A percentile compares a stretch with the other conserved stretches of the same genome.
Conservation (phyloP, 2,329 filamentous ascomycete genomes). For the Arachnomyces sp. region DNA sequence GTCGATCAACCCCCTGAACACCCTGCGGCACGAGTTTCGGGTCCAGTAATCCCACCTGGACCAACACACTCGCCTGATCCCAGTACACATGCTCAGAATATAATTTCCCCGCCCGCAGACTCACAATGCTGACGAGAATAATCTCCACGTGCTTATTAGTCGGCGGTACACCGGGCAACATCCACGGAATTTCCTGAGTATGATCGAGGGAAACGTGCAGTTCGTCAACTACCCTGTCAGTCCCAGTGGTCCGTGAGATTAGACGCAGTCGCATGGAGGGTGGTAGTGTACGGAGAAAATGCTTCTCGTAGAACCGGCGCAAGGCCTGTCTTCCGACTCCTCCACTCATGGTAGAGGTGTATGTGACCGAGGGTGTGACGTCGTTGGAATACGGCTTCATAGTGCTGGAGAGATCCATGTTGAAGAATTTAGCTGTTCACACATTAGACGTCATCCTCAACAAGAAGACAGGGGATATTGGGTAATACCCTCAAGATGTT, state of each 20-base stretch:
- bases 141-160: constrained; percentile 51
- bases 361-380: no score
- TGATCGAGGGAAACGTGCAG: constrained; percentile 51
- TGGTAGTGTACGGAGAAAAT: constrained; percentile 47
- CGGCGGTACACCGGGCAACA: constrained; percentile 49
- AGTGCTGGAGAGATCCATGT: no score
- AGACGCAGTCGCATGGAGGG: constrained; percentile 46
- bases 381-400: no score
- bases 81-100: constrained; percentile 52
- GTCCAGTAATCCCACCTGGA: constrained; percentile 52
- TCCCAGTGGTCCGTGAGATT: constrained; percentile 51
- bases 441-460: no score
- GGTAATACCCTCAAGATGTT: constrained; percentile 12
- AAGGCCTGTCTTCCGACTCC: constrained; percentile 35
- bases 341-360: constrained; percentile 13
- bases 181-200: constrained; percentile 49
- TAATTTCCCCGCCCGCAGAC: constrained; percentile 43
- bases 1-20: constrained; percentile 14
- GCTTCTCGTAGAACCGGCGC: constrained; percentile 47
- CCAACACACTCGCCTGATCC: constrained; percentile 54
- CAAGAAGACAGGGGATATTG: neutral
- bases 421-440: no score
- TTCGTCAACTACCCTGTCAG: constrained; percentile 53
- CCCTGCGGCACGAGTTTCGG: constrained; percentile 41
- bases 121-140: constrained; percentile 49